Evolutionary conservation across 2,329 filamentous ascomycete genomes (phyloP).

Genomic region (Aspergillus amoenus): DNA sequence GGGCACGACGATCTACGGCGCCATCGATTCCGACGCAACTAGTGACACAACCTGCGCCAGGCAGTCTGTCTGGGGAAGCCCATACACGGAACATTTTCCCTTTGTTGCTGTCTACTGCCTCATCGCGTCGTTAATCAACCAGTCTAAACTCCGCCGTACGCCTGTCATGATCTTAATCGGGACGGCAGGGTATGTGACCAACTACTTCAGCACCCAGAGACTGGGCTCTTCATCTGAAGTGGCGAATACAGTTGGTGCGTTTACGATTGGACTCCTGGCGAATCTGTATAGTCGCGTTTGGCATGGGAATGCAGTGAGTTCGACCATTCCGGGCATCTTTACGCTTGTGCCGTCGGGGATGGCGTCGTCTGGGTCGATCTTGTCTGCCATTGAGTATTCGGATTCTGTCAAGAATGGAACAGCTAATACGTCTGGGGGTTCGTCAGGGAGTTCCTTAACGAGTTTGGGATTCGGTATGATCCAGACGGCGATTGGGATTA

Average conservation of each 20-base stretch:
- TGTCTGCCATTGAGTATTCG: conserved; percentile 59
- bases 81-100: conserved; percentile 58
- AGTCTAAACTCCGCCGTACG: conserved; percentile 77
- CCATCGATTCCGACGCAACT: conserved; percentile 57
- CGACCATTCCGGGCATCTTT: conserved; percentile 89
- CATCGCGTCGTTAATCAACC: conserved; percentile 76
- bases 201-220: conserved; percentile 67
- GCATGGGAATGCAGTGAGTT: conserved; percentile 79
- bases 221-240: conserved; percentile 73
- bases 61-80: conserved; percentile 47
- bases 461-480: conserved; percentile 50
- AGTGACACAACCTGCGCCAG: conserved; percentile 49
- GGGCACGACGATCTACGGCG: conserved; percentile 62
- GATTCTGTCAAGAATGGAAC: conserved; percentile 36
- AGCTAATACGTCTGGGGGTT: conserved; percentile 9
- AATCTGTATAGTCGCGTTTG: conserved; percentile 73
- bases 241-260: conserved; percentile 73
- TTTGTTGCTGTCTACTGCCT: conserved; percentile 76
- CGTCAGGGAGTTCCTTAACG: conserved; percentile 18
- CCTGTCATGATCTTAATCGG: conserved; percentile 77
- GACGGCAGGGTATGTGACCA: conserved; percentile 72
- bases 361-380: conserved; percentile 58
- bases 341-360: conserved; percentile 64
- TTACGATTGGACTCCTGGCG: conserved; percentile 76
- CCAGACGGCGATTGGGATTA: conserved; percentile 51